Evolutionary conservation across 2,329 filamentous ascomycete genomes (phyloP).

Genomic region (Diaporthe batatas): DNA sequence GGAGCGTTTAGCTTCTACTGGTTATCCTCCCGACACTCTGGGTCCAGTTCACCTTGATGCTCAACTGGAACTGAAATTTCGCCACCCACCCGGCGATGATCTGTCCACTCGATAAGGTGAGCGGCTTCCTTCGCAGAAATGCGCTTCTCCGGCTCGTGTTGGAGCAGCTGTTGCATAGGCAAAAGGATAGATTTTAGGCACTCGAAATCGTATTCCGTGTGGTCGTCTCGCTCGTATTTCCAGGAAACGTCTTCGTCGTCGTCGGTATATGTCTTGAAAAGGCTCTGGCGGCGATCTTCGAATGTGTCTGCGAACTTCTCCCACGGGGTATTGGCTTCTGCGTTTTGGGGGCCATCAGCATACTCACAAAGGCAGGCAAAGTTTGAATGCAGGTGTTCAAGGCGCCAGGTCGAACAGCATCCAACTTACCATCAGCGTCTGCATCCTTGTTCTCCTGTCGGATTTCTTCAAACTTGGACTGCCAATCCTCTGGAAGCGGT

Average conservation of each 20-base stretch:
- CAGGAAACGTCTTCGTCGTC: neutral
- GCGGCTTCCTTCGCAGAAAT: neutral
- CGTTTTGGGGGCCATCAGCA: neutral
- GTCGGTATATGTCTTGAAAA: neutral
- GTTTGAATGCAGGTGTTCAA: too few relatives aligned
- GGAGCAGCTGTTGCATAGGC: constrained; percentile 8
- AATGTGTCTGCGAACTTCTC: neutral
- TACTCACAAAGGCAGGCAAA: neutral
- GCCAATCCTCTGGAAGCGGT: neutral
- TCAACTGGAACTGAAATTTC: neutral
- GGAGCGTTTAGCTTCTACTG: too few relatives aligned
- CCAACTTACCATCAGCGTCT: neutral
- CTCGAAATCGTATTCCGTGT: constrained; percentile 3
- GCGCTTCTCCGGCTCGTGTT: neutral
- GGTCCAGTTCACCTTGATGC: too few relatives aligned
- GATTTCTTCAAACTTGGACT: neutral
- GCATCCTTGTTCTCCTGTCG: neutral
- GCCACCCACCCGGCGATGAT: neutral
- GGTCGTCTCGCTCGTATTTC: neutral
- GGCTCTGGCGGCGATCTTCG: neutral
- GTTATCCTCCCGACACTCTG: neutral
- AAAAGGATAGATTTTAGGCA: neutral
- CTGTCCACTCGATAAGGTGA: neutral
- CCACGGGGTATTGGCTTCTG: neutral
- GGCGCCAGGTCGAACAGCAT: too few relatives aligned